Evolutionary conservation across 257 asterid species (phyloP), one percentile per base, ranked within the genome.

Genomic region (Cruciata laevipes): DNA sequence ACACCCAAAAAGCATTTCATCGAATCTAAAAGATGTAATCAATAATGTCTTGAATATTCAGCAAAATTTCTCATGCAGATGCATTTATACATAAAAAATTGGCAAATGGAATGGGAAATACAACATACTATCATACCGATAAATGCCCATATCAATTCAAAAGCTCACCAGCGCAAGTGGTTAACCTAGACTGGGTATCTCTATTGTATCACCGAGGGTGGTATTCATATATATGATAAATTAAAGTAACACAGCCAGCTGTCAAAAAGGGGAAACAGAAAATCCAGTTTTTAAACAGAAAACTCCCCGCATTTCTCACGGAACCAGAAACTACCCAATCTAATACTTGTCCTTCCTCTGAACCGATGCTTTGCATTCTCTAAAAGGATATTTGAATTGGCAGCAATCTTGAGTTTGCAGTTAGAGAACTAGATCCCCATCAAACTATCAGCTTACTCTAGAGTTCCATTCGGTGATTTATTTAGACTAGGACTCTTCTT

Each of bases 401-500:
- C 79, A 24, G 61, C 67, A 53, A 47, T 68, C 57, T 57, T 38
- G 32, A 27, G 31, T 30, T 56, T 55, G 63, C 38, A 74, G 84
- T 74, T 82, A 87, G 61, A 84, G 77, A 53, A 60, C 80, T 32
- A 88, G 86, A 71, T 81, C 83, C 85, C 83, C 37, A 16, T 27
- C 86, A 75, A 33, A 79, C 75, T 56, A 82, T 87, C 69, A 75
- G 69, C 27, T 63, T 81, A 81, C 76, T 82, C 95, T 30, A 88
- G 20, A 47, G 64, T 84, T 44, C 99, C 99, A 64, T 88, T 93
- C 6, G 92, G 68, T 30, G 75, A 38, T 62, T 71, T 76, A 77
- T 71, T 51, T 66, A 71, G 73, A 57, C 86, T 90, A 59, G 96
- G 89, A 90, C 97, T 84, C 65, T 59, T 74, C 71, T 74, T 71